These are phyloP conservation scores for Pichia inconspicua DNA, from an alignment of 1,139 yeast genomes.

Conservation along the genomic window DNA sequence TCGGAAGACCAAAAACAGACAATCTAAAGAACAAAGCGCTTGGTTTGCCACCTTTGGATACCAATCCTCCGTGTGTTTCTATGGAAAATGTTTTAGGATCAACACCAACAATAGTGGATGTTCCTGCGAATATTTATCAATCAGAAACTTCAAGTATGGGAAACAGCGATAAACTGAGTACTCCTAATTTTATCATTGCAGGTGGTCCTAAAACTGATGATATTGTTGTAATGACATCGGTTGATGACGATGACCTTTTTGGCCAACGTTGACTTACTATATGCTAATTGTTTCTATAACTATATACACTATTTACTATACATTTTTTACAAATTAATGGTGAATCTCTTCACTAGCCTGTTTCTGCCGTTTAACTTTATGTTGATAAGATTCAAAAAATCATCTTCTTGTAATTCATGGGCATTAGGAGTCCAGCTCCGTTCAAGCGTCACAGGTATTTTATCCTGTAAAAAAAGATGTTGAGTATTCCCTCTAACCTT, in stretches of 20 bases:
- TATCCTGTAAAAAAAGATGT: conserved; percentile 2
- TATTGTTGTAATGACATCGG: not conserved
- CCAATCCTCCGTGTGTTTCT: conserved; percentile 1
- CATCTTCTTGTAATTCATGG: not conserved
- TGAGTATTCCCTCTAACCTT: conserved; percentile 1
- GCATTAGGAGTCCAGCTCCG: not conserved
- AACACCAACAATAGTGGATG: conserved; percentile 12
- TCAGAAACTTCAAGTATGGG: conserved; percentile 2
- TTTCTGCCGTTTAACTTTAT: not conserved
- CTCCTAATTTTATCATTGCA: not conserved
- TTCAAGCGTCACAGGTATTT: not conserved
- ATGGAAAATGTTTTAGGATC: conserved; percentile 1
- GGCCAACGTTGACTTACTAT: not conserved
- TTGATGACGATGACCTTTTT: not conserved
- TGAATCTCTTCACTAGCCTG: not conserved
- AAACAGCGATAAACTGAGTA: not conserved
- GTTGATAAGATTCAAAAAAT: not conserved
- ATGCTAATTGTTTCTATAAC: not conserved
- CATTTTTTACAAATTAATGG: not conserved
- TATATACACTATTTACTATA: not conserved
- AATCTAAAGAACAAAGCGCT: not conserved
- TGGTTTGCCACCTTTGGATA: not conserved
- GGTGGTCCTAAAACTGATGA: not conserved
- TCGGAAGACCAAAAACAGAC: conserved; percentile 5
- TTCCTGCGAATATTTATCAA: conserved; percentile 12